Evolutionary conservation across 1,284 basidiomycete species (phyloP).

Genomic region (Boletus subluridellus): DNA sequence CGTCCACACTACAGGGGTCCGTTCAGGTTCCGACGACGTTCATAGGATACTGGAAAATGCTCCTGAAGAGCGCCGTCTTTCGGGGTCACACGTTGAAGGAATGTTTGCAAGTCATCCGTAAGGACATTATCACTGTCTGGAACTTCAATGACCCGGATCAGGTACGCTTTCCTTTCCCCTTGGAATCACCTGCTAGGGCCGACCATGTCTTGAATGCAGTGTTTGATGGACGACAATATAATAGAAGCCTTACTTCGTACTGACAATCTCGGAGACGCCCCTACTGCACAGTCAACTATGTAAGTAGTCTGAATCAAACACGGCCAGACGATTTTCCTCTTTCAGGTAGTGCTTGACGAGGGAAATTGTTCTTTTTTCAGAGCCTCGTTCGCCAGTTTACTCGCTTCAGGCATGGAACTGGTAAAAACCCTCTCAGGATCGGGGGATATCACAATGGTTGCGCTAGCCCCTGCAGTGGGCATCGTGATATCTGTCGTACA

Average conservation of each 20-base stretch:
- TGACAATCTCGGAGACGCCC: conserved; percentile 8
- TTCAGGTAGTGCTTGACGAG: neutral
- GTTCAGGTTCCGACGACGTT: neutral
- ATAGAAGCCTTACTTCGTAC: conserved; percentile 1
- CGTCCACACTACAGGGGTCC: neutral
- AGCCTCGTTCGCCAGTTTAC: neutral
- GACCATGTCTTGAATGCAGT: neutral
- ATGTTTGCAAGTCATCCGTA: conserved; percentile 25
- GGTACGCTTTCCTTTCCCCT: conserved; percentile 8
- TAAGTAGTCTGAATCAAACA: neutral
- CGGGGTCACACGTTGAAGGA: conserved; percentile 10
- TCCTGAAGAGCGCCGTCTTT: conserved; percentile 26
- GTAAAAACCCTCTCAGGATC: neutral
- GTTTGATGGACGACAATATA: conserved; percentile 14
- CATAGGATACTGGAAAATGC: conserved; percentile 31
- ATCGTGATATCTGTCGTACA: conserved; percentile 14
- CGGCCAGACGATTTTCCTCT: neutral
- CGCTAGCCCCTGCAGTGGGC: neutral
- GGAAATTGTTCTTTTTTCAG: neutral
- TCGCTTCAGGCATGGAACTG: neutral
- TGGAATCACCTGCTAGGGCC: neutral
- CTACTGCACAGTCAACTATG: neutral
- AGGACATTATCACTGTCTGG: conserved; percentile 30
- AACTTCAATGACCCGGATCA: conserved; percentile 29
- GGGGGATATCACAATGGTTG: neutral